Conservation (phyloP, 2,329 filamentous ascomycete species). For the Plectosphaerella plurivora region DNA sequence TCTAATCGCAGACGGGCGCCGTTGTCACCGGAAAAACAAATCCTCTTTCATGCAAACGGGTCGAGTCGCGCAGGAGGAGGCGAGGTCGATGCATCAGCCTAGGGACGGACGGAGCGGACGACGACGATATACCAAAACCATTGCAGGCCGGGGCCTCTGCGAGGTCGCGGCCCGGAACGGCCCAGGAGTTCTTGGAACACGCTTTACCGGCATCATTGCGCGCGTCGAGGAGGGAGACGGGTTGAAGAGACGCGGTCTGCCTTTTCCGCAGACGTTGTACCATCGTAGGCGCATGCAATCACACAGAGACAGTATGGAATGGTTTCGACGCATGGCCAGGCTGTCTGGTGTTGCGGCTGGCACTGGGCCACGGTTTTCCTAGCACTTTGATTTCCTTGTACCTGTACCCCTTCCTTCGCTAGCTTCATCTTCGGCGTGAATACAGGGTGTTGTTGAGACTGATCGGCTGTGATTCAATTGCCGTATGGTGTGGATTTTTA, state of each 20-base stretch:
- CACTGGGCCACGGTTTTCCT: constrained; percentile 1
- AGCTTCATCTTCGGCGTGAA: constrained; percentile 4
- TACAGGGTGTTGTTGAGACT: background rate
- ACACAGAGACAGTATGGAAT: no score
- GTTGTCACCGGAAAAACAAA: constrained; percentile 18
- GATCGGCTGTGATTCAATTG: no score
- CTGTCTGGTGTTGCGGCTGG: background rate
- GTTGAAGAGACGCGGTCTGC: constrained; percentile 11
- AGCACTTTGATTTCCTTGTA: constrained; percentile 3
- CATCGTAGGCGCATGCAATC: no score
- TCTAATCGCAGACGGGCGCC: constrained; percentile 11
- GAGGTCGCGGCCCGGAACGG: constrained; percentile 12
- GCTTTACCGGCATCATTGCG: constrained; percentile 5
- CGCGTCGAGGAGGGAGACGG: constrained; percentile 8
- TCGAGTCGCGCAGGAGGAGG: constrained; percentile 23
- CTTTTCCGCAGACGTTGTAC: constrained; percentile 1
- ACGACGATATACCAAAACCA: constrained; percentile 9
- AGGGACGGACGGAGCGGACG: constrained; percentile 13
- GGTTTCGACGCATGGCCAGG: no score
- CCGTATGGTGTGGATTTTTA: no score
- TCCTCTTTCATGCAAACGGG: constrained; percentile 21
- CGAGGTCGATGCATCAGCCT: constrained; percentile 25
- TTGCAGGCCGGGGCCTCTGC: constrained; percentile 11
- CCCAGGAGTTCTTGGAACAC: constrained; percentile 12
- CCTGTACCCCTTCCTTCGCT: constrained; percentile 3